Evolutionary conservation across 2,329 filamentous ascomycete genomes (phyloP).

Genomic region (Aspergillus proliferans): DNA sequence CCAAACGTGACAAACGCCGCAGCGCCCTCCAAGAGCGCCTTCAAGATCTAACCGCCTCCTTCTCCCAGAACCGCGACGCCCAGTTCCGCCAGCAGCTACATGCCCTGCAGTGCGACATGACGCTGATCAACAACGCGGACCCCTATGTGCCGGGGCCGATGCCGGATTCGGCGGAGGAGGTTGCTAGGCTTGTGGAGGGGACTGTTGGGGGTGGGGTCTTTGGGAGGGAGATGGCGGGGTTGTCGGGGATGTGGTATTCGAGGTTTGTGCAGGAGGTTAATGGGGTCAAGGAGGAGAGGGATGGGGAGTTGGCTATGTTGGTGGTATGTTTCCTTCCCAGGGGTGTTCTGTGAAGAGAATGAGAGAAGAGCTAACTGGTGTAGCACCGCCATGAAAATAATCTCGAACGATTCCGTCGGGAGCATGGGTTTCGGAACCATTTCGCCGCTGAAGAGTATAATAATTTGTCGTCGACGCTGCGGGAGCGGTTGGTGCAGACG

Average conservation of each 20-base stretch:
- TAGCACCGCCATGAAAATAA: constrained; percentile 54
- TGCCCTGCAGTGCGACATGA: constrained; percentile 86
- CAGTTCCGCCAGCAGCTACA: constrained; percentile 86
- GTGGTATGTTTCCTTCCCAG: constrained; percentile 50
- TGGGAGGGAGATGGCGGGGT: constrained; percentile 61
- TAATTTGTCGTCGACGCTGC: constrained; percentile 52
- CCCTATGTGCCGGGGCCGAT: constrained; percentile 69
- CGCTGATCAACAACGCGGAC: constrained; percentile 75
- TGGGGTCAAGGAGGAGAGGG: constrained; percentile 77
- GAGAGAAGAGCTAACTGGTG: neutral
- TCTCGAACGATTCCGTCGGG: constrained; percentile 50
- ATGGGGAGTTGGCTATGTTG: constrained; percentile 73
- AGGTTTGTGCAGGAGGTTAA: constrained; percentile 83
- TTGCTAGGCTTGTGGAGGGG: constrained; percentile 56
- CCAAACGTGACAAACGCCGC: constrained; percentile 86
- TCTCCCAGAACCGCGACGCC: constrained; percentile 72
- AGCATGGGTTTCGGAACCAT: constrained; percentile 54
- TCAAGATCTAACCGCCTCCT: constrained; percentile 66
- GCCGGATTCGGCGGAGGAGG: constrained; percentile 58
- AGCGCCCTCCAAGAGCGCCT: constrained; percentile 76
- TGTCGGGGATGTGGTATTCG: constrained; percentile 73
- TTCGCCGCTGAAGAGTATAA: constrained; percentile 59
- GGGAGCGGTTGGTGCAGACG: constrained; percentile 54
- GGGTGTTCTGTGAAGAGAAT: constrained; percentile 1
- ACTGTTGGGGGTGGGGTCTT: constrained; percentile 53